A percentile compares a stretch with the other conserved stretches of the same genome.
phyloP scores from a whole-genome alignment of 2,329 filamentous ascomycete species.

The Cadophora sp. region DNA sequence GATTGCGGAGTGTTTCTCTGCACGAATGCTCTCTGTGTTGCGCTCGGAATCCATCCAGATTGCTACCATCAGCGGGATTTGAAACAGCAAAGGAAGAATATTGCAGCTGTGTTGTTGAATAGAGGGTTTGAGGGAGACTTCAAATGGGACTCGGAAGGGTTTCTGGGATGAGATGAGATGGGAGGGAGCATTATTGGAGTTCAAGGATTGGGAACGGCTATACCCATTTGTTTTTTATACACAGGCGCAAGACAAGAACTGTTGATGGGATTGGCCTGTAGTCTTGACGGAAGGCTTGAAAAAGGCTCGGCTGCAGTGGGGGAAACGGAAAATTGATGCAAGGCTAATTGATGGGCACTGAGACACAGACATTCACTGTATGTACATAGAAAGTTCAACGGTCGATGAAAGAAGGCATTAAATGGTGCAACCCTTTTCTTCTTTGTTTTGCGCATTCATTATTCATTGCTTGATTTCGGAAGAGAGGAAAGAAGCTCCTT shows the following conservation, averaged over 20 bases:
- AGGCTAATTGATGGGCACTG: background rate
- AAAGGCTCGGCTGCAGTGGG: background rate
- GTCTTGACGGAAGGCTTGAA: background rate
- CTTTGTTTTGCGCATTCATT: too few relatives aligned
- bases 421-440: background rate
- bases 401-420: too few relatives aligned
- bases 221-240: constrained; percentile 37
- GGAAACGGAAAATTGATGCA: background rate
- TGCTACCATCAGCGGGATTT: constrained; percentile 62
- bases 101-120: constrained; percentile 71
- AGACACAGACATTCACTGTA: constrained; percentile 3
- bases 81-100: constrained; percentile 63
- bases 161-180: constrained; percentile 24
- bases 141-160: constrained; percentile 37
- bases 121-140: constrained; percentile 70
- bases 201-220: constrained; percentile 32
- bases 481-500: background rate
- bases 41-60: constrained; percentile 48
- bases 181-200: constrained; percentile 26
- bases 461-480: background rate
- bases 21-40: constrained; percentile 70
- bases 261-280: constrained; percentile 11
- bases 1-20: constrained; percentile 83
- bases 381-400: constrained; percentile 9
- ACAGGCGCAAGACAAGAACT: constrained; percentile 4